Evolutionary conservation across 441 rosid species (phyloP).

Genomic region (Aleurites moluccanus): DNA sequence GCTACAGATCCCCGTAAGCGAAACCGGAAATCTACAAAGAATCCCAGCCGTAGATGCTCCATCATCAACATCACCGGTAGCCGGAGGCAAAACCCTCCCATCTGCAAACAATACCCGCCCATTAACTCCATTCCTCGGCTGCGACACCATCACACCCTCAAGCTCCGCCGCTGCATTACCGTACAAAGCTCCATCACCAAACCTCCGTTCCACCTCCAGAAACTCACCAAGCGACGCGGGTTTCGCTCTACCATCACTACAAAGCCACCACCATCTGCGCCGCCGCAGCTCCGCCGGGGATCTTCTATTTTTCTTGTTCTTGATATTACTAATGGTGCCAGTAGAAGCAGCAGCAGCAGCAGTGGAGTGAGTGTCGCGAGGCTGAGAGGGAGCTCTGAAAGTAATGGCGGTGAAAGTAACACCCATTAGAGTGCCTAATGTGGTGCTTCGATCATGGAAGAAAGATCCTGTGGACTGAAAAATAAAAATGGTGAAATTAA

Average conservation of each 20-base stretch:
- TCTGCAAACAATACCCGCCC: constrained; percentile 62
- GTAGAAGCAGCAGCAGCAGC: constrained; percentile 13
- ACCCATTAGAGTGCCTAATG: constrained; percentile 86
- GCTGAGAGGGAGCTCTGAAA: constrained; percentile 54
- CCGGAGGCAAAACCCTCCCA: constrained; percentile 82
- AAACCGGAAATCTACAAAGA: constrained; percentile 66
- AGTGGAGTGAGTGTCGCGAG: constrained; percentile 31
- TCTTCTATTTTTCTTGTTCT: constrained; percentile 29
- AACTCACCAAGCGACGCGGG: constrained; percentile 82
- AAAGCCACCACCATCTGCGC: constrained; percentile 82
- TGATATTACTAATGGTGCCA: constrained; percentile 26
- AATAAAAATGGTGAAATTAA: not conserved
- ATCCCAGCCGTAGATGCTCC: constrained; percentile 36
- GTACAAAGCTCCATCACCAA: constrained; percentile 57
- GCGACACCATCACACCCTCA: constrained; percentile 44
- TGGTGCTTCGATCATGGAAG: constrained; percentile 93
- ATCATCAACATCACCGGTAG: constrained; percentile 21
- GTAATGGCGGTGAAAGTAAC: constrained; percentile 63
- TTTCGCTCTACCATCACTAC: constrained; percentile 56
- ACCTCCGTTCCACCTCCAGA: constrained; percentile 80
- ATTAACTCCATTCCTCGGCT: constrained; percentile 23
- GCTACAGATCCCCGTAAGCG: constrained; percentile 68
- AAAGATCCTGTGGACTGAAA: constrained; percentile 81
- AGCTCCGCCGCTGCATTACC: constrained; percentile 50
- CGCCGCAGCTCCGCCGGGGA: constrained; percentile 33